Base-by-base conservation (phyloP, 306 rosid genomes). In the Dryas drummondii region DNA sequence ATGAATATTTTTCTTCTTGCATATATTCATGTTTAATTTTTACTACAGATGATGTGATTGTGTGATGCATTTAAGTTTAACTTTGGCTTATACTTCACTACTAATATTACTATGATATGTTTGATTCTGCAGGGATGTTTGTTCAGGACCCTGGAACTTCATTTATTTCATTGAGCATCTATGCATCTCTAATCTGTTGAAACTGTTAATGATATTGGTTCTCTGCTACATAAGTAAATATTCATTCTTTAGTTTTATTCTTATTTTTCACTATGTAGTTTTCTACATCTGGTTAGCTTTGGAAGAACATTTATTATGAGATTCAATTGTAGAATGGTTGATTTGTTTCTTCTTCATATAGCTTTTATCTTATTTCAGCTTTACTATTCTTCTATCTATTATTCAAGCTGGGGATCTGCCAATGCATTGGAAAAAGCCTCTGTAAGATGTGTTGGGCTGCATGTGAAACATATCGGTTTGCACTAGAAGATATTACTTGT, bases 381-480 rank as follows among this genome's bases (percentile, higher is more conserved):
- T 19, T 19, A 19, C 68, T 86, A 58, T 81, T 79, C 76, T 51
- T 79, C 52, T 86, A 84, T 79, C 48, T 84, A 19, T 19, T 19
- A 19, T 19, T 19, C 22, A 19, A 19, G 22, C 22, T 19, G 22
- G 22, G 22, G 22, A 19, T 19, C 22, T 19, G 22, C 22, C 22
- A 19, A 19, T 19, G 22, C 22, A 19, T 19, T 19, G 22, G 22
- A 19, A 19, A n/a, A n/a, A n/a, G n/a, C n/a, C n/a, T n/a, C n/a
- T n/a, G n/a, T n/a, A n/a, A n/a, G n/a, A 65, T 81, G 86, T 81
- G 86, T 67, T 86, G 88, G 78, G 79, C 42, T 58, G 75, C 87
- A 6, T 86, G 83, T 32, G 84, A 81, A 73, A 65, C 80, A 10
- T 86, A 80, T 41, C 79, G 87, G 77, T 81, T 32, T 79, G 72